These are phyloP conservation scores for Chamaecrista fasciculata DNA, from an alignment of 306 rosid genomes.

Conservation along the genomic window DNA sequence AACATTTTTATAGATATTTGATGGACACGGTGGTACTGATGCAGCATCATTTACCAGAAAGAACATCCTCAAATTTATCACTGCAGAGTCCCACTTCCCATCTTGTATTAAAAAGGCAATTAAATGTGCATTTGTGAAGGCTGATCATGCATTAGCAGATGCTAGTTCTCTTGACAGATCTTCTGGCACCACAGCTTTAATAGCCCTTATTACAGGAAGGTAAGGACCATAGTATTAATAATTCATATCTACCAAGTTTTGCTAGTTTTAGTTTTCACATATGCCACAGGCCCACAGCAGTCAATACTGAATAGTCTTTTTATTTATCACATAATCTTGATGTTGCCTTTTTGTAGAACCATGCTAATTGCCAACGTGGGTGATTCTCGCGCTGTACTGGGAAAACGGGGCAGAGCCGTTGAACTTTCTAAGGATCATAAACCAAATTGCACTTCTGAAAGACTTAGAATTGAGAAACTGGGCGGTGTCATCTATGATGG, in stretches of 20 bases:
- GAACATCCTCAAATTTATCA: slow-evolving; percentile 35
- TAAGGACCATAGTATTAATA: neutral
- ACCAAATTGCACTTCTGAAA: slow-evolving; percentile 45
- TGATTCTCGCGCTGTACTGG: slow-evolving; percentile 49
- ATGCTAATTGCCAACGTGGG: slow-evolving; percentile 47
- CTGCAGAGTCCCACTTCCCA: slow-evolving; percentile 33
- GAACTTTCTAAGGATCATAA: slow-evolving; percentile 49
- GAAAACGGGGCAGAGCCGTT: slow-evolving; percentile 47
- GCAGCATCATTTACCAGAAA: slow-evolving; percentile 35
- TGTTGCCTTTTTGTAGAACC: slow-evolving; percentile 27
- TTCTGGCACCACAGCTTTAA: slow-evolving; percentile 42
- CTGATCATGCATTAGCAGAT: slow-evolving; percentile 42
- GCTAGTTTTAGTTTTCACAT: neutral
- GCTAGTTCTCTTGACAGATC: slow-evolving; percentile 34
- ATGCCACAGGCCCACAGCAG: neutral
- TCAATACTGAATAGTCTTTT: neutral
- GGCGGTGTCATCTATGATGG: slow-evolving; percentile 49
- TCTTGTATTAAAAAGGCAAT: slow-evolving; percentile 25
- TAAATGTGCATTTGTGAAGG: slow-evolving; percentile 38
- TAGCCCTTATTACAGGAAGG: slow-evolving; percentile 40
- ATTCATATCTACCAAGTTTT: neutral
- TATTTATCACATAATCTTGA: neutral
- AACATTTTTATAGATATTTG: slow-evolving; percentile 29
- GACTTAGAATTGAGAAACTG: slow-evolving; percentile 45
- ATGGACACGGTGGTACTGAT: slow-evolving; percentile 45